Evolutionary conservation across 345 rosid genomes (phyloP).

Genomic region (Raphanus sativus): DNA sequence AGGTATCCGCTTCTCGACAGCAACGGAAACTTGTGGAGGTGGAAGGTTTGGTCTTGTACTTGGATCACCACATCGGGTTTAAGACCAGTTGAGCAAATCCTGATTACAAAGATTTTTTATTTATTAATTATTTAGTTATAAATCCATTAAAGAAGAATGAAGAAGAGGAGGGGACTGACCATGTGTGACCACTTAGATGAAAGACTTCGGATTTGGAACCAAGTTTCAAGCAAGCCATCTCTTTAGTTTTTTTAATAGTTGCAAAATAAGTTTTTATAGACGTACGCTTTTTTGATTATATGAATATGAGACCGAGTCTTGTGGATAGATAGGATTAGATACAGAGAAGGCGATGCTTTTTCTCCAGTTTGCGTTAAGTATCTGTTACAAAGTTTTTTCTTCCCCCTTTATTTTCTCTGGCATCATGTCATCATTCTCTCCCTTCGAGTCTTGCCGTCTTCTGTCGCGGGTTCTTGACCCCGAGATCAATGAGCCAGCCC

Average conservation of each 20-base stretch:
- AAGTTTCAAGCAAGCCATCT: slow-evolving; percentile 77
- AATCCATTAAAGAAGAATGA: neutral
- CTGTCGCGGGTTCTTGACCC: no score
- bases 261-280: slow-evolving; percentile 5
- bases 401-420: no score
- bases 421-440: no score
- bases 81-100: slow-evolving; percentile 78
- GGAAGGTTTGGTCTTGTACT: slow-evolving; percentile 68
- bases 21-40: slow-evolving; percentile 93
- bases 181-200: slow-evolving; percentile 61
- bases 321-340: slow-evolving; percentile 49
- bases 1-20: slow-evolving; percentile 81
- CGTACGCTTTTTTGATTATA: neutral
- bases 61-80: slow-evolving; percentile 74
- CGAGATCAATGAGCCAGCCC: no score
- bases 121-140: neutral
- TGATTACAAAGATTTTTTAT: slow-evolving; percentile 25
- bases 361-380: no score
- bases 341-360: no score
- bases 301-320: slow-evolving; percentile 54
- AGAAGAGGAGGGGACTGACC: slow-evolving; percentile 47
- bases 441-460: no score
- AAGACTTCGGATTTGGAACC: slow-evolving; percentile 90
- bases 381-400: no score
- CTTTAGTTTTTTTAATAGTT: neutral